A percentile compares a stretch with the other conserved stretches of the same genome.
phyloP scores from a whole-genome alignment of 768 basidiomycete genomes.

The Lentinula lateritia region DNA sequence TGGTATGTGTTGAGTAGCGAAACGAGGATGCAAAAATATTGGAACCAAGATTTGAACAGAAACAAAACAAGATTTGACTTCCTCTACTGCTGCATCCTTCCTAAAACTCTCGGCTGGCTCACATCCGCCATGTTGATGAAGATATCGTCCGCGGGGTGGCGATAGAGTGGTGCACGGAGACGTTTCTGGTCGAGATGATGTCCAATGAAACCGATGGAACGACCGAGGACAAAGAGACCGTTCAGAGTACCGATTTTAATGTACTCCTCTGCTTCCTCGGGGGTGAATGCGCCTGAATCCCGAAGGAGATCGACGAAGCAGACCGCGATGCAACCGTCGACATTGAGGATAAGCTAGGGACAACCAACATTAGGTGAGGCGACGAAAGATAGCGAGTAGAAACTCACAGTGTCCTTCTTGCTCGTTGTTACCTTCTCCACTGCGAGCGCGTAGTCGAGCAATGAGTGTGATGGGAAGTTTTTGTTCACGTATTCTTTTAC shows the following conservation, averaged over 20 bases:
- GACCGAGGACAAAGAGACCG: conserved; percentile 94
- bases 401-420: conserved; percentile 88
- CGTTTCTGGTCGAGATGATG: conserved; percentile 97
- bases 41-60: not conserved
- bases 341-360: conserved; percentile 82
- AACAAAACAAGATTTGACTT: not conserved
- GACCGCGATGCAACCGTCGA: conserved; percentile 93
- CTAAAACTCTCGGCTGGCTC: conserved; percentile 75
- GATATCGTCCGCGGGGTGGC: conserved; percentile 93
- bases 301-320: conserved; percentile 94
- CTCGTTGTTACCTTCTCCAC: conserved; percentile 97
- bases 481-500: conserved; percentile 95
- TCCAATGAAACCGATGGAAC: conserved; percentile 96
- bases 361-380: not conserved
- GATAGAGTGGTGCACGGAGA: conserved; percentile 87
- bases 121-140: conserved; percentile 92
- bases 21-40: not conserved
- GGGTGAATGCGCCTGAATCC: conserved; percentile 89
- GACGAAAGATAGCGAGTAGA: not conserved
- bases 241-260: conserved; percentile 96
- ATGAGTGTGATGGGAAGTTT: conserved; percentile 91
- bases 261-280: conserved; percentile 96
- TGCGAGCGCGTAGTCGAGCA: conserved; percentile 92
- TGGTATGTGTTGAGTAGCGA: too few species aligned
- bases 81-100: conserved; percentile 31